Percentiles rank a stretch among this genome's conserved stretches.
phyloP scores from a whole-genome alignment of 2,329 filamentous ascomycete genomes.

The Davidsoniella neocaledoniae region DNA sequence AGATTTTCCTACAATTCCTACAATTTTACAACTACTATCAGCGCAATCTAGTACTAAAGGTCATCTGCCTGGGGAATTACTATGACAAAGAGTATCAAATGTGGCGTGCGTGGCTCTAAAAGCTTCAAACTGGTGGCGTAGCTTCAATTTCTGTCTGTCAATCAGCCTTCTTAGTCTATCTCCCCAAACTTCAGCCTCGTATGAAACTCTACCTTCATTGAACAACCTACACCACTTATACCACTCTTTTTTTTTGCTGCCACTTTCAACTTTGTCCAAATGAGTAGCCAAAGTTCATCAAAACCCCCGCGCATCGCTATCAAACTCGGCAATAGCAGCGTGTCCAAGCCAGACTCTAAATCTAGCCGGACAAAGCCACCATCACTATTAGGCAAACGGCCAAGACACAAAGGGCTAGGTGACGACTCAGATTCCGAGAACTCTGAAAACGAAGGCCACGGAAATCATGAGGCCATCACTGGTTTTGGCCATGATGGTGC shows the following conservation, averaged over 20 bases:
- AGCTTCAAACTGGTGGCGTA: no score
- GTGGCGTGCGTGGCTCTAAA: no score
- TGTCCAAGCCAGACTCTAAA: slow-evolving; percentile 8
- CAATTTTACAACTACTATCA: no score
- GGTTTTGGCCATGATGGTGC: slow-evolving; percentile 7
- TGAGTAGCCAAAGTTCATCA: slow-evolving; percentile 1
- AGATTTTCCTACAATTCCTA: no score
- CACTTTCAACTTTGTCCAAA: neutral
- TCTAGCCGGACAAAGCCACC: slow-evolving; percentile 2
- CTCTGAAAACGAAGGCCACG: slow-evolving; percentile 8
- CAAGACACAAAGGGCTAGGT: slow-evolving; percentile 10
- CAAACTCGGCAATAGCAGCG: slow-evolving; percentile 8
- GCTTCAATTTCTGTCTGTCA: no score
- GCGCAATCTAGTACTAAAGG: no score
- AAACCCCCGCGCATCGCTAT: slow-evolving; percentile 14
- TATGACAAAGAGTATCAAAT: no score
- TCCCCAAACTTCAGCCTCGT: no score
- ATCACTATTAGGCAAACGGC: slow-evolving; percentile 13
- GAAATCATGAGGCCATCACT: slow-evolving; percentile 8
- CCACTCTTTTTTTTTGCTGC: neutral
- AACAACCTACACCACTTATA: neutral
- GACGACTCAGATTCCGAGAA: slow-evolving; percentile 13
- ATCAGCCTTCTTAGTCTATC: no score
- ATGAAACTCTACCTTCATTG: neutral
- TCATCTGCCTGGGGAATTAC: no score